These are phyloP conservation scores for Cavenderia fasciculata DNA, from an alignment of 78 protist genomes.

Conservation along the genomic window DNA sequence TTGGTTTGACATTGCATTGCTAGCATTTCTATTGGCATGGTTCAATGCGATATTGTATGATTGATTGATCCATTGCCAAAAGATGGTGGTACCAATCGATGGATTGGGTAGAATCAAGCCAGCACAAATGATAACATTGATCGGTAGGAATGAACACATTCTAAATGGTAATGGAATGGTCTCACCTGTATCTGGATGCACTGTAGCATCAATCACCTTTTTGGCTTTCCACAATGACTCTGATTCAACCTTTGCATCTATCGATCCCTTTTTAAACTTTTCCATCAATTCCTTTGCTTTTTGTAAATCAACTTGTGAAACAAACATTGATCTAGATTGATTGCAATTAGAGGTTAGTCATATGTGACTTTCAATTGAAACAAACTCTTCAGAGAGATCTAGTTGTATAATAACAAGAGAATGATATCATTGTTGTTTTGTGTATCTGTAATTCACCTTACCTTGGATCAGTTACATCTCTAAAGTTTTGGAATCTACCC, in stretches of 20 bases:
- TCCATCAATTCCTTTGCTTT: slow-evolving; percentile 46
- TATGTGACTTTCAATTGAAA: too few relatives aligned
- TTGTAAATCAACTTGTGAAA: slow-evolving; percentile 30
- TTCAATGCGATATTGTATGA: slow-evolving; percentile 83
- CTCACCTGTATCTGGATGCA: slow-evolving; percentile 90
- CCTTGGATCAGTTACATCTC: slow-evolving; percentile 81
- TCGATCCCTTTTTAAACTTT: slow-evolving; percentile 56
- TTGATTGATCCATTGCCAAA: slow-evolving; percentile 90
- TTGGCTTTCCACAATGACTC: slow-evolving; percentile 86
- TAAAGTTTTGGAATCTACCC: slow-evolving; percentile 81
- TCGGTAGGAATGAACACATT: slow-evolving; percentile 79
- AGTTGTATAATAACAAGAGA: too few relatives aligned
- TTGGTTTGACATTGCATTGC: slow-evolving; percentile 67
- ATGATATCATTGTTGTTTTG: too few relatives aligned
- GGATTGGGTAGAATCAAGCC: slow-evolving; percentile 75
- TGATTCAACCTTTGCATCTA: slow-evolving; percentile 17
- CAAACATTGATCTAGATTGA: slow-evolving; percentile 35
- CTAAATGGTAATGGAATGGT: slow-evolving; percentile 82
- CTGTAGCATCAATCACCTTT: slow-evolving; percentile 67
- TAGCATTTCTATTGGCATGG: slow-evolving; percentile 84
- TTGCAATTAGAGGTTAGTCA: too few relatives aligned
- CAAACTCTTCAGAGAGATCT: too few relatives aligned
- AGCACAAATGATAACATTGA: slow-evolving; percentile 78
- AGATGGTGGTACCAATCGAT: slow-evolving; percentile 60
- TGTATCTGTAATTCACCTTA: too few relatives aligned